Evolutionary conservation across 768 basidiomycete genomes (phyloP).

Genomic region (Trametes meyenii): DNA sequence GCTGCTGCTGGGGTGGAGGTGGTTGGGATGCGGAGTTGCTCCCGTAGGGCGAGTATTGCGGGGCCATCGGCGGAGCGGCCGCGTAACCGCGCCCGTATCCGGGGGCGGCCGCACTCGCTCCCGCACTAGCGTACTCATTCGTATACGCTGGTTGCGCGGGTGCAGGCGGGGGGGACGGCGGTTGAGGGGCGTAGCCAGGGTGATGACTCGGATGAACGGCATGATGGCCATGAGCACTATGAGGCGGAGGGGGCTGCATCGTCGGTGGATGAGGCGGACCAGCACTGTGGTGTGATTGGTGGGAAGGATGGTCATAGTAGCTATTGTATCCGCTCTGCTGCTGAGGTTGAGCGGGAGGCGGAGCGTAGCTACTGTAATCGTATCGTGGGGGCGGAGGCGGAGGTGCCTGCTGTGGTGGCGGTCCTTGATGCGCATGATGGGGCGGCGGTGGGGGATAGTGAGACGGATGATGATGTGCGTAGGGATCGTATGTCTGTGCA

Average conservation of each 20-base stretch:
- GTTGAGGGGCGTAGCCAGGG: constrained; percentile 22
- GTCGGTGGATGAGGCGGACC: constrained; percentile 29
- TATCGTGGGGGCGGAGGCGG: constrained; percentile 25
- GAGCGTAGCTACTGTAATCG: constrained; percentile 18
- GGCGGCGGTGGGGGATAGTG: constrained; percentile 29
- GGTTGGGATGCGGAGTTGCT: constrained; percentile 7
- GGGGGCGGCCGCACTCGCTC: constrained; percentile 9
- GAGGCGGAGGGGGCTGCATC: constrained; percentile 32
- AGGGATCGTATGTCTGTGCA: constrained; percentile 28
- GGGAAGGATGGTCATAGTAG: constrained; percentile 26
- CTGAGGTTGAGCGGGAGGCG: constrained; percentile 23
- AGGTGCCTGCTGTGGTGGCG: constrained; percentile 24
- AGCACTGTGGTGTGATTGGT: constrained; percentile 27
- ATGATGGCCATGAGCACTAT: constrained; percentile 28
- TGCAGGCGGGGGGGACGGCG: constrained; percentile 18
- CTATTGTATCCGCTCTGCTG: constrained; percentile 19
- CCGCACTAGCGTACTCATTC: constrained; percentile 16
- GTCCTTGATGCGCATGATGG: constrained; percentile 27
- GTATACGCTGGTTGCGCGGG: constrained; percentile 19
- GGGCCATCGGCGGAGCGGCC: constrained; percentile 7
- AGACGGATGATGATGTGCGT: constrained; percentile 34
- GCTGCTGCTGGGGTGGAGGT: constrained; percentile 10
- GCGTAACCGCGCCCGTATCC: constrained; percentile 13
- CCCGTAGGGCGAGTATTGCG: constrained; percentile 17
- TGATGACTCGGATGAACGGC: constrained; percentile 29